These are phyloP conservation scores for Pisolithus orientalis DNA, from an alignment of 768 basidiomycete genomes.

Conservation along the genomic window DNA sequence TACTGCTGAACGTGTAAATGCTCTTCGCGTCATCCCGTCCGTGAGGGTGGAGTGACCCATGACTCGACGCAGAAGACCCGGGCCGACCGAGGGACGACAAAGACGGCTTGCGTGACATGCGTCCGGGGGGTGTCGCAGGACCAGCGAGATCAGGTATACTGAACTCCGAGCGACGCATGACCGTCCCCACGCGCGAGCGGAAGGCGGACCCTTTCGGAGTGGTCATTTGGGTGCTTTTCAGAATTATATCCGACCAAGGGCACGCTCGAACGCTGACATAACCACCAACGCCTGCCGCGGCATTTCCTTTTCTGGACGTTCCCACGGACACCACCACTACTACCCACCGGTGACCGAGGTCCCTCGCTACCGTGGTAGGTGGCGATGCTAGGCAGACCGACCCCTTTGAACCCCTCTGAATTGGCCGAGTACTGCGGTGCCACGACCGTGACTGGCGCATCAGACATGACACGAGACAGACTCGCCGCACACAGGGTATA, in stretches of 20 bases:
- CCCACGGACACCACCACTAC: no score
- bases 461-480: slow-evolving; percentile 60
- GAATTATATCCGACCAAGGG: slow-evolving; percentile 1
- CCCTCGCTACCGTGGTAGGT: slow-evolving; percentile 3
- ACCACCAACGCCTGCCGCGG: no score
- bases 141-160: slow-evolving; percentile 25
- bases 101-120: not conserved
- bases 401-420: no score
- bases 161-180: slow-evolving; percentile 51
- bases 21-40: slow-evolving; percentile 26
- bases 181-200: slow-evolving; percentile 56
- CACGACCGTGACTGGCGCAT: not conserved
- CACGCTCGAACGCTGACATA: no score
- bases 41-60: slow-evolving; percentile 12
- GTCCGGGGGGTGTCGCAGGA: slow-evolving; percentile 21
- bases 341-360: slow-evolving; percentile 13
- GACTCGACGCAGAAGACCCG: slow-evolving; percentile 25
- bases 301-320: not conserved
- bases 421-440: no score
- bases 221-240: slow-evolving; percentile 10
- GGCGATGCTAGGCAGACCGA: no score
- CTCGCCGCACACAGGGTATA: slow-evolving; percentile 75
- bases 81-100: slow-evolving; percentile 3
- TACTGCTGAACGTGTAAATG: slow-evolving; percentile 26
- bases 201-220: slow-evolving; percentile 35